Conservation (phyloP, 192 early-diverging fungal genomes). For the Backusella sp. region DNA sequence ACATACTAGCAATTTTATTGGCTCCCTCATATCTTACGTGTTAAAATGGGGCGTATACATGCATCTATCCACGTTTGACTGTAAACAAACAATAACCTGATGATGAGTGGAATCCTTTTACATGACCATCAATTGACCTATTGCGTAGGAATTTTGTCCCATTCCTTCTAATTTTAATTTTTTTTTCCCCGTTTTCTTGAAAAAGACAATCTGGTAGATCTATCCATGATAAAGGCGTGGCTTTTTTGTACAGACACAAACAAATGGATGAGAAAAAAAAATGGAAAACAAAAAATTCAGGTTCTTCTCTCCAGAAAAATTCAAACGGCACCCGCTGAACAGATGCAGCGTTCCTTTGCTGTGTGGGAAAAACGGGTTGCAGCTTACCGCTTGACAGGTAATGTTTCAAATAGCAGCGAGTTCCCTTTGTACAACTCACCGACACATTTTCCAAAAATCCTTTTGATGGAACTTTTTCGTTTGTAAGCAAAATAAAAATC, state of each 20-base stretch:
- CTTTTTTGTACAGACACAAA: neutral
- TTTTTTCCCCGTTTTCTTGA: neutral
- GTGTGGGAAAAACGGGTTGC: neutral
- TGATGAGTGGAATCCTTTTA: too few species aligned
- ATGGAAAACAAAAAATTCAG: neutral
- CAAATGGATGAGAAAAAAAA: neutral
- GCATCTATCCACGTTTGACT: too few species aligned
- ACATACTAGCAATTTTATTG: too few species aligned
- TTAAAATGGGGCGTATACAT: too few species aligned
- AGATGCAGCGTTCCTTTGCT: neutral
- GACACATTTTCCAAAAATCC: neutral
- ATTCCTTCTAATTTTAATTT: too few species aligned
- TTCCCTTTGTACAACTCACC: neutral
- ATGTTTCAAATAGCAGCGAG: neutral
- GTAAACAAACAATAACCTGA: too few species aligned
- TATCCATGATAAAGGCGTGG: neutral
- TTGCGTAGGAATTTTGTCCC: too few species aligned
- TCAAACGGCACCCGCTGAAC: neutral
- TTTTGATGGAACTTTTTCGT: neutral
- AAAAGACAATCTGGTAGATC: neutral
- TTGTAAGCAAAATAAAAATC: neutral
- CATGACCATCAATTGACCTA: too few species aligned
- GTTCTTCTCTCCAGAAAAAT: neutral
- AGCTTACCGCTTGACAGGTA: conserved; percentile 1
- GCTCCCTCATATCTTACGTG: too few species aligned